Base-by-base conservation (phyloP, 306 rosid species). In the Ochetophila trinervis region DNA sequence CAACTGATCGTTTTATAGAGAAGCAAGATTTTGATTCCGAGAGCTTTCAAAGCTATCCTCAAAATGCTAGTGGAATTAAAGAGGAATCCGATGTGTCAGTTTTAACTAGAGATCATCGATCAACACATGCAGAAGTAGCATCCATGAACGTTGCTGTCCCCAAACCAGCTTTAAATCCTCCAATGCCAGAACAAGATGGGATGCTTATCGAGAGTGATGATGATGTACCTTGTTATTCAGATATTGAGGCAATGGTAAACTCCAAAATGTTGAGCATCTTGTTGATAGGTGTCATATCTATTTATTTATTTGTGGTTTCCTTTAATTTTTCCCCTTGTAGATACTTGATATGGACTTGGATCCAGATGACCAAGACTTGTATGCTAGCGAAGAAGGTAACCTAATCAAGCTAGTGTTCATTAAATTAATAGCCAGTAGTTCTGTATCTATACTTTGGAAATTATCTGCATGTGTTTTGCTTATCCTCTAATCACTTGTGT, bases 331-430 rank as follows among this genome's bases (percentile, higher is more conserved):
- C 42, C 57, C 62, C 65, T 73, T 73, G 72, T 89, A 94, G 99
- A 74, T 94, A 75, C 96, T 90, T 86, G 96, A 90, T 72, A 88
- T 81, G 99, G 99, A 94, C 74, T 83, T 94, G 84, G 95, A 86
- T 74, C 96, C 95, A 51, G 88, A 84, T 82, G 96, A 80, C 67
- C 87, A 75, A 32, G 89, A 86, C 72, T 67, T 82, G 35, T 76
- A 19, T 78, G 59, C 73, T 50, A 63, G 78, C 42, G 92, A 85
- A 72, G 91, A 90, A 88, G 99, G 97, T 94, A 89, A 69, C 63
- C 53, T 53, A 15, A 54, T 58, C 62, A 7, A 51, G 54, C 53
- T 53, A 9, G 44, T 35, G 10, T 67, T 21, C 34, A n/a, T 30
- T 47, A 3, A 48, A 22, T 34, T 66, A 54, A 48, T 45, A 18